phyloP scores from a whole-genome alignment of 164 flowering plant species.

The Euptelea pleiosperma region DNA sequence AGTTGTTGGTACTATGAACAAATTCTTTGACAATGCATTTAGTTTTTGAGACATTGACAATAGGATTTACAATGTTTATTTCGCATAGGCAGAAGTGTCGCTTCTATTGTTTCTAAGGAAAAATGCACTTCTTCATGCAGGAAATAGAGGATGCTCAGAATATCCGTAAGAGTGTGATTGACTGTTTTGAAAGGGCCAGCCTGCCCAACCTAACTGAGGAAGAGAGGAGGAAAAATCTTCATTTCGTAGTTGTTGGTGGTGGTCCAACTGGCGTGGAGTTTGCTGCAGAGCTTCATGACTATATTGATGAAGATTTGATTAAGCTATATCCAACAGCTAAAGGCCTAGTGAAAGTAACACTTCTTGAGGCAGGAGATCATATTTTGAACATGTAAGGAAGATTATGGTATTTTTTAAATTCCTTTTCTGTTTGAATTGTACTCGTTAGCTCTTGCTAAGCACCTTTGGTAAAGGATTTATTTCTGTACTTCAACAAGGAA shows the following conservation, averaged over 20 bases:
- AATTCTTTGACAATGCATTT: neutral
- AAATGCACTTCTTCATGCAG: slow-evolving; percentile 33
- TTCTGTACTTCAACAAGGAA: neutral
- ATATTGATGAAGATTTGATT: slow-evolving; percentile 61
- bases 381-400: slow-evolving; percentile 79
- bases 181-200: slow-evolving; percentile 84
- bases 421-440: neutral
- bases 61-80: no score
- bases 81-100: no score
- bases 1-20: neutral
- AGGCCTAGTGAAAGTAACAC: slow-evolving; percentile 65
- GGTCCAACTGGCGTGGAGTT: slow-evolving; percentile 98
- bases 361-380: slow-evolving; percentile 87
- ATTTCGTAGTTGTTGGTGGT: slow-evolving; percentile 94
- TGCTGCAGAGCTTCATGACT: slow-evolving; percentile 92
- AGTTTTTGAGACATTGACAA: neutral
- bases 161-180: slow-evolving; percentile 73
- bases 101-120: neutral
- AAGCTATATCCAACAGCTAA: slow-evolving; percentile 63
- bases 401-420: neutral
- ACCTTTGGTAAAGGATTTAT: neutral
- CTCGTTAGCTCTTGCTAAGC: neutral
- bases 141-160: slow-evolving; percentile 92
- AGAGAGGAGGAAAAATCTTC: slow-evolving; percentile 68
- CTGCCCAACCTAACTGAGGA: slow-evolving; percentile 69